phyloP scores from a whole-genome alignment of 768 basidiomycete species.

The Tylopilus rubrobrunneus region DNA sequence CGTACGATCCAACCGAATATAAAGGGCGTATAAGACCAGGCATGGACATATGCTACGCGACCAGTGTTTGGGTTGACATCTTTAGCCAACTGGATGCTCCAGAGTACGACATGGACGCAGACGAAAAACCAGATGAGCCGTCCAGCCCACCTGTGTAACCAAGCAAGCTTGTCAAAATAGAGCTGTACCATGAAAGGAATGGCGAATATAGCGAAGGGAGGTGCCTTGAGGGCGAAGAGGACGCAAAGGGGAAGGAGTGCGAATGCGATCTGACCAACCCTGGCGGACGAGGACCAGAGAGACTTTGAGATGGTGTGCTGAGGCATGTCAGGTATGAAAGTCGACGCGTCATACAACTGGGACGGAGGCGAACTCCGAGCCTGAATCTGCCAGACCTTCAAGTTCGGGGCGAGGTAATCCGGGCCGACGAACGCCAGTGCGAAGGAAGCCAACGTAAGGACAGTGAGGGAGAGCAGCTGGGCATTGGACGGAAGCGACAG shows the following conservation, averaged over 20 bases:
- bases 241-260: conserved; percentile 68
- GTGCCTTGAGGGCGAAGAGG: conserved; percentile 65
- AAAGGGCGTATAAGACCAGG: conserved; percentile 60
- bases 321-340: conserved; percentile 39
- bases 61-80: conserved; percentile 45
- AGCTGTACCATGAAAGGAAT: conserved; percentile 56
- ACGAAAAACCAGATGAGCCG: conserved; percentile 65
- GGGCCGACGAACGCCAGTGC: conserved; percentile 55
- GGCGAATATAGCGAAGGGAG: conserved; percentile 71
- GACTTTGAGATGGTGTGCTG: conserved; percentile 62
- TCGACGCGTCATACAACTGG: conserved; percentile 27
- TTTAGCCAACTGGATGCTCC: conserved; percentile 61
- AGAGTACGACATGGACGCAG: conserved; percentile 56
- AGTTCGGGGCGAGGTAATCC: conserved; percentile 60
- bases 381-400: conserved; percentile 42
- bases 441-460: conserved; percentile 42
- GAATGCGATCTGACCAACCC: conserved; percentile 69
- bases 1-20: conserved; percentile 57
- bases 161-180: conserved; percentile 72
- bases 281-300: conserved; percentile 67
- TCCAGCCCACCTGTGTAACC: conserved; percentile 70
- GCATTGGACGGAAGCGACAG: conserved; percentile 58
- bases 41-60: conserved; percentile 43
- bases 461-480: conserved; percentile 48
- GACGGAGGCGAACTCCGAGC: conserved; percentile 22